Evolutionary conservation across 2,329 filamentous ascomycete species (phyloP).

Genomic region (Xylariaceae sp.): DNA sequence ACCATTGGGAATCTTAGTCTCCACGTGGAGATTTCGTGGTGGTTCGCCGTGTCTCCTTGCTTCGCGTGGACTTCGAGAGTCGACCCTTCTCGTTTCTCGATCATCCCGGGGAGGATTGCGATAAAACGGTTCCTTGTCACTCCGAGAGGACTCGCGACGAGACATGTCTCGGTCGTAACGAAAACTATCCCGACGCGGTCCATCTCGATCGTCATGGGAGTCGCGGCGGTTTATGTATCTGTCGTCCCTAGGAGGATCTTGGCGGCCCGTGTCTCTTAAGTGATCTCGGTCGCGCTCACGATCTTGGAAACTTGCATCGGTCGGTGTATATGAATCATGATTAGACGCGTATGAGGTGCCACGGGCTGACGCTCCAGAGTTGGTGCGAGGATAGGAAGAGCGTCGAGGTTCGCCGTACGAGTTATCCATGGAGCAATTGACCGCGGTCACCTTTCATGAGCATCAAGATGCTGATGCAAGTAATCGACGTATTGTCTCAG

Average conservation of each 20-base stretch:
- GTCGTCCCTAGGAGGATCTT: slow-evolving; percentile 5
- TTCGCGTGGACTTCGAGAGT: slow-evolving; percentile 5
- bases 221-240: slow-evolving; percentile 5
- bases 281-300: slow-evolving; percentile 15
- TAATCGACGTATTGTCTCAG: too few relatives aligned
- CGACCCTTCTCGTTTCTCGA: slow-evolving; percentile 4
- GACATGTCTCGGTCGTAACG: too few relatives aligned
- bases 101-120: slow-evolving; percentile 6
- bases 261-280: slow-evolving; percentile 14
- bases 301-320: not conserved
- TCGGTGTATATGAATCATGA: slow-evolving; percentile 8
- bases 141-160: too few relatives aligned
- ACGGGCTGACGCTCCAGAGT: too few relatives aligned
- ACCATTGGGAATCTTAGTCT: slow-evolving; percentile 10
- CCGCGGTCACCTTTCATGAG: too few relatives aligned
- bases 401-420: slow-evolving; percentile 2
- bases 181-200: too few relatives aligned
- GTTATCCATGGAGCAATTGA: not conserved
- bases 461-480: too few relatives aligned
- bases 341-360: too few relatives aligned
- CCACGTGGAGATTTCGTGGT: slow-evolving; percentile 10
- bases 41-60: slow-evolving; percentile 8
- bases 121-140: too few relatives aligned
- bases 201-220: too few relatives aligned
- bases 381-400: not conserved